phyloP scores from a whole-genome alignment of 2,329 filamentous ascomycete genomes.

The Penicillium sp. region DNA sequence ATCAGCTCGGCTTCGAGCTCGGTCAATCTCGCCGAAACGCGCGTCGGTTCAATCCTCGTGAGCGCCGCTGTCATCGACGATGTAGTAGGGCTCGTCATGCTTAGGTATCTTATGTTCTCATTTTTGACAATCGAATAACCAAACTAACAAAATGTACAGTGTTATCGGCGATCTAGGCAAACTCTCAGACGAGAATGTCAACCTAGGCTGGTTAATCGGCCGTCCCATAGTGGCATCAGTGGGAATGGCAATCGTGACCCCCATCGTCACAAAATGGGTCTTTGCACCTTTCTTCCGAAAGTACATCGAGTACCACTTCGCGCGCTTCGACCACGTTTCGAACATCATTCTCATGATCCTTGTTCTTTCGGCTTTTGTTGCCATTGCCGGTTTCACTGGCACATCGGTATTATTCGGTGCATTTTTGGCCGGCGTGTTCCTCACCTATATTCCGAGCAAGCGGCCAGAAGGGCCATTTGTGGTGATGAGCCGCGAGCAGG shows the following conservation, averaged over 20 bases:
- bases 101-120: slow-evolving; percentile 19
- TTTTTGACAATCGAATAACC: background rate
- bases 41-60: slow-evolving; percentile 47
- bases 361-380: slow-evolving; percentile 33
- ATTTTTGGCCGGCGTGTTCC: slow-evolving; percentile 38
- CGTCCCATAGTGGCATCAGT: slow-evolving; percentile 42
- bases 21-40: slow-evolving; percentile 46
- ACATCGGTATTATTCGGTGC: slow-evolving; percentile 43
- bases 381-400: slow-evolving; percentile 38
- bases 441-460: slow-evolving; percentile 40
- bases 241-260: slow-evolving; percentile 37
- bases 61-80: slow-evolving; percentile 52
- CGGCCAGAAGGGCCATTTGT: slow-evolving; percentile 40
- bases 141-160: slow-evolving; percentile 16
- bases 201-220: slow-evolving; percentile 42
- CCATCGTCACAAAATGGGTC: slow-evolving; percentile 40
- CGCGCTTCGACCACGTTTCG: slow-evolving; percentile 34
- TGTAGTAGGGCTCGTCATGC: slow-evolving; percentile 46
- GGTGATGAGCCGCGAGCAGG: slow-evolving; percentile 35
- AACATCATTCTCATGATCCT: slow-evolving; percentile 40
- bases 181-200: slow-evolving; percentile 21
- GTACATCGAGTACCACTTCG: slow-evolving; percentile 37
- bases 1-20: slow-evolving; percentile 32
- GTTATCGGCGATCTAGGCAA: slow-evolving; percentile 36
- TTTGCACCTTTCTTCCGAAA: slow-evolving; percentile 41